Evolutionary conservation across 83 land plant genomes (phyloP).

Genomic region (Picea abies): DNA sequence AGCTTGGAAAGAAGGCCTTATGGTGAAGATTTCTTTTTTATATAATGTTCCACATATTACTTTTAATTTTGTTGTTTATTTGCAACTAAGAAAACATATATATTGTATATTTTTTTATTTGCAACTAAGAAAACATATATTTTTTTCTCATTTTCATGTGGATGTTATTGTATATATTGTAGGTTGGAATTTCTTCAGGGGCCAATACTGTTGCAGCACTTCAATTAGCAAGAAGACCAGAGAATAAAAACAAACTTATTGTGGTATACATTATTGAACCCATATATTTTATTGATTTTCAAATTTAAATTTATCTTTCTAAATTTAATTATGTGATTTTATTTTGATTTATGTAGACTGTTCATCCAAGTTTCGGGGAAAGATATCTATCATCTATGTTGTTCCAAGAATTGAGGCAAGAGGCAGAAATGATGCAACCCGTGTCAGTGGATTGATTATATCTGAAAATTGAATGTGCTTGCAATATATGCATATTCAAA

Average conservation of each 20-base stretch:
- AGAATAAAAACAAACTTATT: slow-evolving; percentile 89
- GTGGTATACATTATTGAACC: slow-evolving; percentile 42
- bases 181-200: slow-evolving; percentile 98
- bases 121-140: too few relatives aligned
- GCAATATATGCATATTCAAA: too few relatives aligned
- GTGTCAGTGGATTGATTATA: slow-evolving; percentile 61
- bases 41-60: too few relatives aligned
- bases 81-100: too few relatives aligned
- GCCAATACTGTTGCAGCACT: slow-evolving; percentile 94
- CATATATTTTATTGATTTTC: too few relatives aligned
- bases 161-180: not conserved
- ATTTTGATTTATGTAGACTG: slow-evolving; percentile 37
- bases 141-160: too few relatives aligned
- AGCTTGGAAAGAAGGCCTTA: slow-evolving; percentile 90
- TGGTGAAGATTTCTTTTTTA: slow-evolving; percentile 38
- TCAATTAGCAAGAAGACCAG: slow-evolving; percentile 77
- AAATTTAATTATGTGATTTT: not conserved
- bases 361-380: slow-evolving; percentile 80
- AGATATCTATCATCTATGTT: slow-evolving; percentile 70
- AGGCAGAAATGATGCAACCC: slow-evolving; percentile 75
- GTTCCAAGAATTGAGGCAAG: slow-evolving; percentile 64
- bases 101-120: too few relatives aligned
- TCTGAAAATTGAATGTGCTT: too few relatives aligned
- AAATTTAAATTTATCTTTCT: not conserved
- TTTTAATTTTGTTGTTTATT: too few relatives aligned